phyloP scores from a whole-genome alignment of 352 stramenopile species.

The Phytophthora fragariaefolia region DNA sequence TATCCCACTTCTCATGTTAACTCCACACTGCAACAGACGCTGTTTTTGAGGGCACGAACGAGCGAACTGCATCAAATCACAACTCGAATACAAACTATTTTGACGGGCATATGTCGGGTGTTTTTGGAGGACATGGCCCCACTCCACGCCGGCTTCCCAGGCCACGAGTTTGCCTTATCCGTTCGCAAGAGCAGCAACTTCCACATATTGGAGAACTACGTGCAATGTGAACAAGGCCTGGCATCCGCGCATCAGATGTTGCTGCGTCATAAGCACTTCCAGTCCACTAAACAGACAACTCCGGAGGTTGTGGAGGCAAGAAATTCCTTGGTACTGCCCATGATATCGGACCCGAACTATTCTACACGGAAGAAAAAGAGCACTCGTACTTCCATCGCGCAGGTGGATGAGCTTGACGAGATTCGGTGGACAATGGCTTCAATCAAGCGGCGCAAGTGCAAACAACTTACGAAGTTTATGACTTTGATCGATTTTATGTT shows the following conservation, averaged over 20 bases:
- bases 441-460: slow-evolving; percentile 63
- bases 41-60: slow-evolving; percentile 30
- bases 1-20: too few relatives aligned
- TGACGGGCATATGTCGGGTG: slow-evolving; percentile 44
- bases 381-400: not conserved
- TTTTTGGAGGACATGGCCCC: slow-evolving; percentile 48
- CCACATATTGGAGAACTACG: slow-evolving; percentile 61
- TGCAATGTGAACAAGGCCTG: slow-evolving; percentile 56
- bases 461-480: slow-evolving; percentile 62
- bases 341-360: not conserved
- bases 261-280: slow-evolving; percentile 62
- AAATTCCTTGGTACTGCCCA: slow-evolving; percentile 23
- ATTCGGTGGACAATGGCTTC: slow-evolving; percentile 79
- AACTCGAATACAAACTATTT: slow-evolving; percentile 42
- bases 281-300: slow-evolving; percentile 9
- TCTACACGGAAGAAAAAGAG: slow-evolving; percentile 1
- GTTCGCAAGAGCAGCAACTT: slow-evolving; percentile 70
- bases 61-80: slow-evolving; percentile 34
- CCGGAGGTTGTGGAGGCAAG: slow-evolving; percentile 26
- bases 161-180: slow-evolving; percentile 58
- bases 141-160: slow-evolving; percentile 49
- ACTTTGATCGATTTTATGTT: slow-evolving; percentile 64
- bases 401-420: slow-evolving; percentile 47
- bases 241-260: slow-evolving; percentile 60
- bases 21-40: too few relatives aligned